These are phyloP conservation scores for Nyctanthes arbortristis DNA, from an alignment of 257 asterid species.

Conservation along the genomic window DNA sequence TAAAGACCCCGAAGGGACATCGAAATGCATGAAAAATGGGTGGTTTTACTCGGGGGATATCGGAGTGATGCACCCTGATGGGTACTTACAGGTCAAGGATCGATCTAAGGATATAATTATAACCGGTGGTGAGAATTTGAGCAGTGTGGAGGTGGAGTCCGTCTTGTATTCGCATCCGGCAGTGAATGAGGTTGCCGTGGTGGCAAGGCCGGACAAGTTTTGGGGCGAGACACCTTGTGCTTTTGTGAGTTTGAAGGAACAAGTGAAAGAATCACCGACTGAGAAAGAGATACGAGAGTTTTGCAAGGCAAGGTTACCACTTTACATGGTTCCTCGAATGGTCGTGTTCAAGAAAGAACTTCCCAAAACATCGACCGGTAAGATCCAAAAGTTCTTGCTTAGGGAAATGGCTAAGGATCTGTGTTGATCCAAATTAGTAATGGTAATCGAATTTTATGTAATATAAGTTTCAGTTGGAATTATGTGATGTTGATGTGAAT, in stretches of 20 bases:
- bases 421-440: not conserved
- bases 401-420: slow-evolving; percentile 39
- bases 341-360: slow-evolving; percentile 47
- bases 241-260: slow-evolving; percentile 40
- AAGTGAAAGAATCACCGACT: slow-evolving; percentile 22
- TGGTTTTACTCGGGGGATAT: slow-evolving; percentile 60
- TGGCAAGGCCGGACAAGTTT: slow-evolving; percentile 41
- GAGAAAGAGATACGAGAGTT: slow-evolving; percentile 47
- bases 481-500: no score
- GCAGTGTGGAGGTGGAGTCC: slow-evolving; percentile 59
- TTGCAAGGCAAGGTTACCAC: slow-evolving; percentile 47
- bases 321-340: slow-evolving; percentile 53
- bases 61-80: slow-evolving; percentile 53
- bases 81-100: slow-evolving; percentile 53
- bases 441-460: no score
- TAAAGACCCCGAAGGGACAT: slow-evolving; percentile 42
- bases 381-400: slow-evolving; percentile 47
- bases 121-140: slow-evolving; percentile 55
- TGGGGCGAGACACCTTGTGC: slow-evolving; percentile 70
- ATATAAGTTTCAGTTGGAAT: no score
- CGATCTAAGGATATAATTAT: slow-evolving; percentile 49
- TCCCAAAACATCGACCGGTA: slow-evolving; percentile 59
- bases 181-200: slow-evolving; percentile 59
- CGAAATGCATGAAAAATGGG: slow-evolving; percentile 42
- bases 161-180: slow-evolving; percentile 47